Evolutionary conservation across 1,284 basidiomycete genomes (phyloP), one percentile per base, ranked within the genome.

Genomic region (Marasmius oreades): DNA sequence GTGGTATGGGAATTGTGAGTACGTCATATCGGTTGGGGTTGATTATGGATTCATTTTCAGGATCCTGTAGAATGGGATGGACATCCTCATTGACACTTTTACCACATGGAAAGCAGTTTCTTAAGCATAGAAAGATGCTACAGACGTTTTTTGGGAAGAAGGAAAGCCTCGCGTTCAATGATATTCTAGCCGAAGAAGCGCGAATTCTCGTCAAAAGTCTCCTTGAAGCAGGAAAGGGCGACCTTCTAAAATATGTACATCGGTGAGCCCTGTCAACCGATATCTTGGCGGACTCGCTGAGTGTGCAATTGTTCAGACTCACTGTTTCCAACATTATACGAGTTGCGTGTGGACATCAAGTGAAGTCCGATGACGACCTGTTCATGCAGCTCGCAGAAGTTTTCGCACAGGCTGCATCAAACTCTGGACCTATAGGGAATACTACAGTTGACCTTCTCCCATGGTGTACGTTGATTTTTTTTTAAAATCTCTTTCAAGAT

Each of bases 11-110:
- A 62, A 20, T 33, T 59, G 60, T 58, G 33, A 12, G 59, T 24
- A 18, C 6, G 37, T n/a, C n/a, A n/a, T n/a, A n/a, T n/a, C n/a
- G n/a, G n/a, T n/a, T n/a, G n/a, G n/a, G n/a, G n/a, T n/a, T n/a
- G n/a, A n/a, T n/a, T n/a, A n/a, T n/a, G n/a, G n/a, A n/a, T n/a
- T 5, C 5, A 18, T 31, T 20, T 39, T 14, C 28, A 2, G n/a
- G n/a, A n/a, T n/a, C n/a, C n/a, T n/a, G n/a, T 28, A 67, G 67
- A 1, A 66, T 67, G 61, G 65, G 64, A 1, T 67, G 63, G 62
- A 26, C 14, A 10, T 51, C 55, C 8, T 18, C 56, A 3, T 28
- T 68, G 10, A 37, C 57, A 14, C 58, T 65, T 14, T 26, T 66
- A 23, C 48, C 31, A 33, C 64, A 66, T 28, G 65, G 65, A 16